Evolutionary conservation across 345 rosid species (phyloP).

Genomic region (Eucalyptus tenuipes): DNA sequence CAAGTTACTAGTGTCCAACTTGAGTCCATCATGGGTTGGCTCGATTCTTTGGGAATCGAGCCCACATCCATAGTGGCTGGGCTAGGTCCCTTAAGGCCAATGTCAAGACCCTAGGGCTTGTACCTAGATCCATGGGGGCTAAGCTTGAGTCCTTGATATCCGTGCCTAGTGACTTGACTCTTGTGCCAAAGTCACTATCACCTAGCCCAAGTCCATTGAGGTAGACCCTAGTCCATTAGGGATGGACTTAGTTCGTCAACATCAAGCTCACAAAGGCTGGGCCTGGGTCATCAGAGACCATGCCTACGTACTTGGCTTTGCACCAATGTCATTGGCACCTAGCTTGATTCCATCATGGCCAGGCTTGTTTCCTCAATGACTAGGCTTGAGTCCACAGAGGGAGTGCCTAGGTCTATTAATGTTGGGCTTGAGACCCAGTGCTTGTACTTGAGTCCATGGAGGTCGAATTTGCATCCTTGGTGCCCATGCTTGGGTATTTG

Average conservation of each 20-base stretch:
- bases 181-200: not conserved
- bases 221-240: not conserved
- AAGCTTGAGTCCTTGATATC: not conserved
- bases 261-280: not conserved
- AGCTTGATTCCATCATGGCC: accelerated
- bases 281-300: not conserved
- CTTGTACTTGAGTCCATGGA: not conserved
- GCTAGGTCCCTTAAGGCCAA: not conserved
- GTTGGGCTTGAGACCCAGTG: not conserved
- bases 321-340: not conserved
- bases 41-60: not conserved
- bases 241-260: not conserved
- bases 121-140: not conserved
- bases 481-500: accelerated
- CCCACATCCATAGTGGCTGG: not conserved
- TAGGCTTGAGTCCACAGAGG: not conserved
- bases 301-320: not conserved
- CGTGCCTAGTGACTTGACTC: not conserved
- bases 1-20: not conserved
- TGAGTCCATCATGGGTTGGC: not conserved
- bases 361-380: not conserved
- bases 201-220: not conserved
- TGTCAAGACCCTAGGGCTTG: not conserved
- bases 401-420: not conserved
- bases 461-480: not conserved